Evolutionary conservation across 2,329 filamentous ascomycete species (phyloP).

Genomic region (Trichoderma lentiforme): DNA sequence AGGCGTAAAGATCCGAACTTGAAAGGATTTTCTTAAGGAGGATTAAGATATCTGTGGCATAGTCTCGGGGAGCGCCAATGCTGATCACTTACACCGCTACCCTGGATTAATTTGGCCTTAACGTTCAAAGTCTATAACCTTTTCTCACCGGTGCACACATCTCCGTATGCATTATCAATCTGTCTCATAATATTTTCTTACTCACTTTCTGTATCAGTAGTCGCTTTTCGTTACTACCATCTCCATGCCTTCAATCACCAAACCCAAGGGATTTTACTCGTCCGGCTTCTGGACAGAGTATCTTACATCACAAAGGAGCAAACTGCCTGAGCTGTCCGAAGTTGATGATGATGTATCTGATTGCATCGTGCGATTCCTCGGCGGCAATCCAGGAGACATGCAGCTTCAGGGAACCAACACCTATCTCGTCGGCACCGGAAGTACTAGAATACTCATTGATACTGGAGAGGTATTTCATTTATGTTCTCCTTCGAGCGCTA

Average conservation of each 20-base stretch:
- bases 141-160: not conserved
- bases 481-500: not conserved
- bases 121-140: not conserved
- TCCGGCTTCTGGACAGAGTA: not conserved
- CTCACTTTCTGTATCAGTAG: not conserved
- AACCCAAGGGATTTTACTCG: not conserved
- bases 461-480: not conserved
- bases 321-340: not conserved
- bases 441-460: constrained; percentile 4
- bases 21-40: not conserved
- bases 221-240: no score
- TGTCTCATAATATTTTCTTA: not conserved
- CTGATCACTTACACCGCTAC: not conserved
- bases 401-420: constrained; percentile 17
- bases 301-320: not conserved
- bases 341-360: not conserved
- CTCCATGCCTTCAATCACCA: not conserved
- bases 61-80: not conserved
- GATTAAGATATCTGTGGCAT: not conserved
- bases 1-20: not conserved
- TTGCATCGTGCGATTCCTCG: not conserved
- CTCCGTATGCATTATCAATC: not conserved
- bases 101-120: not conserved
- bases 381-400: not conserved
- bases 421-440: constrained; percentile 12